Base-by-base conservation (phyloP, 495 filamentous ascomycete species). In the Daldinia vernicosa region DNA sequence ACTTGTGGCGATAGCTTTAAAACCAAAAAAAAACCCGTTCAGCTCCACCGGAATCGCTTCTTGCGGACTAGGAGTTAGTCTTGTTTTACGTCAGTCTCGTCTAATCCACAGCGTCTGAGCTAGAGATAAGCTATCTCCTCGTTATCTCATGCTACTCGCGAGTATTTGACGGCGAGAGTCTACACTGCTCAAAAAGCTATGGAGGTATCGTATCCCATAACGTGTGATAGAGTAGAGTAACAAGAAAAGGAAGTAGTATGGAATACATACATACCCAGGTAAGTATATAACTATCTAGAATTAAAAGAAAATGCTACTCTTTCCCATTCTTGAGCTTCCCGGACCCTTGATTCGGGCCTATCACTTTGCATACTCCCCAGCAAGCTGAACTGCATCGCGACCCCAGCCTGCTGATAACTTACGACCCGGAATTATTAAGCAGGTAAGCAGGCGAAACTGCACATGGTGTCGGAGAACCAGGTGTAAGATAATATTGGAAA, bases 11-110 rank as follows among this genome's bases (percentile, higher is more conserved):
- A 63, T 52, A 24, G 9, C 12, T 24, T 47, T 47, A 24, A 54
- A 45, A 45, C 52, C 32, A 17, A 56, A 53, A 63, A 53, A 63
- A 70, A 63, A 12, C 28, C 40, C 43, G 33, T 45, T 17, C n/a
- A 60, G 68, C 43, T 71, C 68, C 68, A 71, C 63, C 68, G 26
- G 53, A 62, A 30, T 52, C 54, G 56, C 27, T 37, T 35, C 39
- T 37, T 39, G 40, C 47, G 47, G 43, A 62, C 39, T 63, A 62
- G 4, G 39, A 32, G 43, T 32, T 65, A 66, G 62, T 40, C 28
- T 33, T 26, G 22, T 57, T 40, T 54, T 71, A 63, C 33, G 63
- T 64, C 37, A 60, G 28, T 66, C 50, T 50, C 15, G 12, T 30
- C 27, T 53, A 55, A 65, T 60, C 39, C 50, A 60, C 53, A 32